Evolutionary conservation across 2,329 filamentous ascomycete species (phyloP).

Genomic region (Lasiodiplodia sp.): DNA sequence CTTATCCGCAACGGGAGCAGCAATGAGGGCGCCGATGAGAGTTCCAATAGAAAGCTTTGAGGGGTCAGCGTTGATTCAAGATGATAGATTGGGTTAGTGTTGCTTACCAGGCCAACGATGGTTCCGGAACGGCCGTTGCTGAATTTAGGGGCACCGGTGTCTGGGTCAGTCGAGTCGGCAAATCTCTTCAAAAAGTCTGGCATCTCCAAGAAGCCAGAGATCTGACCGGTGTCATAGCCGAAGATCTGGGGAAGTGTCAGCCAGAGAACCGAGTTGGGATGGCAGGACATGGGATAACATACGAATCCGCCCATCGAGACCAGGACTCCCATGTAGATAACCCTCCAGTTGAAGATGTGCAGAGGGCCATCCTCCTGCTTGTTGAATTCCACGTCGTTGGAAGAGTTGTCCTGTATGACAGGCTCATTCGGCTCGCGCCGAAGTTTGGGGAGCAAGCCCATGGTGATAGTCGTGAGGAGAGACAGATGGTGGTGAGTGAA

Average conservation of each 20-base stretch:
- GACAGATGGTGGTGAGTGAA: neutral
- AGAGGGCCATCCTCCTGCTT: conserved; percentile 11
- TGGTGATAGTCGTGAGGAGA: neutral
- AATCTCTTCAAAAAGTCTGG: conserved; percentile 43
- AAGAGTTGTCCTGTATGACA: neutral
- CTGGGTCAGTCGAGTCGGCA: conserved; percentile 36
- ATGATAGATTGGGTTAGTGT: too few relatives aligned
- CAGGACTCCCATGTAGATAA: conserved; percentile 40
- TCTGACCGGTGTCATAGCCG: conserved; percentile 41
- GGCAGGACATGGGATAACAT: neutral
- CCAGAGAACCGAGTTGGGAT: neutral
- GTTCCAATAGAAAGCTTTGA: conserved; percentile 63
- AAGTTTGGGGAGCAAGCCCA: conserved; percentile 16
- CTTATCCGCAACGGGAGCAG: conserved; percentile 65
- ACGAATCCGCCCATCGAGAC: conserved; percentile 46
- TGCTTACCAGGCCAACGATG: conserved; percentile 44
- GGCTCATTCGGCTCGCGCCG: conserved; percentile 20
- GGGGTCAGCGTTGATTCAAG: conserved; percentile 37
- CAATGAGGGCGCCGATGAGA: conserved; percentile 72
- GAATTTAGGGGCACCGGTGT: conserved; percentile 37
- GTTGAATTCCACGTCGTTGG: conserved; percentile 12
- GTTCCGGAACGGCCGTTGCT: conserved; percentile 43
- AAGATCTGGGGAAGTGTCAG: conserved; percentile 36
- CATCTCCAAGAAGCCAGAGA: conserved; percentile 46
- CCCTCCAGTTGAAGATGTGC: conserved; percentile 21